A percentile compares a stretch with the other conserved stretches of the same genome.
Conservation (phyloP, 345 rosid genomes). For the Aquilaria sinensis region DNA sequence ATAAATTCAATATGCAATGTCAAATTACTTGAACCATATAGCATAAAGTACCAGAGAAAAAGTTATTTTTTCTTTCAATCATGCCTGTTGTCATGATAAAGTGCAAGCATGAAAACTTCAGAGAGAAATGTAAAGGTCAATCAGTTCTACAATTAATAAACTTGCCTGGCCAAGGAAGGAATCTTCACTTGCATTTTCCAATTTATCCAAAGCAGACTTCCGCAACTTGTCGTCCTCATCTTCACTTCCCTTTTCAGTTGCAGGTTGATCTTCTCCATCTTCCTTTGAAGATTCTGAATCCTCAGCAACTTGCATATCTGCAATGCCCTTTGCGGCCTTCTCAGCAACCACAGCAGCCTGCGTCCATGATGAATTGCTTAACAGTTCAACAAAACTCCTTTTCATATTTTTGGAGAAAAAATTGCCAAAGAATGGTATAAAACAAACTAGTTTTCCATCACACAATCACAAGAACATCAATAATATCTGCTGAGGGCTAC, state of each 20-base stretch:
- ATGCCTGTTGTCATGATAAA: background rate
- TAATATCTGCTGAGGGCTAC: too few species aligned
- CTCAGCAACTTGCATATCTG: slow-evolving; percentile 50
- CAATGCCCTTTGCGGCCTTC: slow-evolving; percentile 77
- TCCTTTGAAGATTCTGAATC: slow-evolving; percentile 60
- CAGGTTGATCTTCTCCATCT: slow-evolving; percentile 36
- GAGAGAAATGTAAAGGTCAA: too few species aligned
- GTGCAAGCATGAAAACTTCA: background rate
- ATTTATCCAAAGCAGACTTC: slow-evolving; percentile 64
- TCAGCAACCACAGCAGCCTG: slow-evolving; percentile 88
- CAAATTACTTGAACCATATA: too few species aligned
- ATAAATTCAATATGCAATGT: too few species aligned
- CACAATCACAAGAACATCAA: too few species aligned
- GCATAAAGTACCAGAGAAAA: too few species aligned
- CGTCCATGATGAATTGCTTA: slow-evolving; percentile 17
- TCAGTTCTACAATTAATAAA: background rate
- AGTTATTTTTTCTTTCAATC: too few species aligned
- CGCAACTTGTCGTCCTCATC: slow-evolving; percentile 51
- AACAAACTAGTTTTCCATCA: too few species aligned
- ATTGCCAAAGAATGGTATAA: too few species aligned
- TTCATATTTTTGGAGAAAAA: too few species aligned
- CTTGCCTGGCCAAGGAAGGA: slow-evolving; percentile 88
- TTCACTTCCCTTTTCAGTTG: slow-evolving; percentile 48
- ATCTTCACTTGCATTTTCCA: slow-evolving; percentile 87
- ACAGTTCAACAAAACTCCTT: slow-evolving; percentile 1